Evolutionary conservation across 2,329 filamentous ascomycete species (phyloP), one percentile per base, ranked within the genome.

Genomic region (Trichoderma sp.): DNA sequence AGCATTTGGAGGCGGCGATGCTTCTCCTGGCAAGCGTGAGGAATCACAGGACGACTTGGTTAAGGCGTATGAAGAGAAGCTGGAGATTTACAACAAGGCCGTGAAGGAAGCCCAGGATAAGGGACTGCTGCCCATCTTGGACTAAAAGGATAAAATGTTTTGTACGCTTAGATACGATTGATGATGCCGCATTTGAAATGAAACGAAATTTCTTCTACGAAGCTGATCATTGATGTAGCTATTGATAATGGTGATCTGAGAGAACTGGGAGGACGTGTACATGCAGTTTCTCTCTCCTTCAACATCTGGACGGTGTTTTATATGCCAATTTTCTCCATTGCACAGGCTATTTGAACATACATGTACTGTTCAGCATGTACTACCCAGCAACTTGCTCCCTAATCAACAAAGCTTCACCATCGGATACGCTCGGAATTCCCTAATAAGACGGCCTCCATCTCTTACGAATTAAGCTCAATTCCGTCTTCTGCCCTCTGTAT

Each of bases 91-190:
- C 67, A 71, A 80, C 39, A 60, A 74, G 64, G 73, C 76, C n/a
- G 75, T 80, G 2, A 70, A 72, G 29, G 77, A 80, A 54, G 78
- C 78, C 2, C 77, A 79, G 68, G 71, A 71, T 2, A 75, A 74
- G 68, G 78, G 79, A 15, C 17, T 60, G 34, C 64, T 69, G n/a
- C 67, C 67, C 4, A 48, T 53, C 25, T 32, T 68, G 13, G 54
- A 68, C 6, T 60, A 32, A 60, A n/a, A 3, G 5, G 37, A 10
- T 34, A 19, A 35, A 4, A 25, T 52, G 5, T n/a, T 6, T 8
- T 13, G 1, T 25, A 45, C 5, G 27, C 12, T 22, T 22, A 25
- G 35, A 42, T 53, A 37, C 27, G n/a, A 61, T 5, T n/a, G n/a
- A 53, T 6, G 32, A 39, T 53, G 17, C 17, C 19, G 17, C n/a